Conservation (phyloP, 2,329 filamentous ascomycete species). For the Cercospora zeae-maydis region DNA sequence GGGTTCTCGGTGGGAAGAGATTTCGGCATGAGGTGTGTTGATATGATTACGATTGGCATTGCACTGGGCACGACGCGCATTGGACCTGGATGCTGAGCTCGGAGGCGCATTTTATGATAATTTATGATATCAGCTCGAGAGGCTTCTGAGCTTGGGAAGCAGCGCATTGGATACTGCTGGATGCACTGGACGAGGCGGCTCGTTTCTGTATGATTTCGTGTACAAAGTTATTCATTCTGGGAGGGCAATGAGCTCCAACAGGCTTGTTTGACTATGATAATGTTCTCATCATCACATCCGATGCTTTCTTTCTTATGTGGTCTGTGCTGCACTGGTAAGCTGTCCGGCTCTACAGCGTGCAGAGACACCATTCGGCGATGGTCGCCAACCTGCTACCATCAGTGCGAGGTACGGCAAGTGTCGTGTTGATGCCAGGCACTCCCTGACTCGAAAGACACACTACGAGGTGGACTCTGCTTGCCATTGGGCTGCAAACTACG, state of each 20-base stretch:
- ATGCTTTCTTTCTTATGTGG: background rate
- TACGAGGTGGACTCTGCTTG: background rate
- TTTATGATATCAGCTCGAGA: background rate
- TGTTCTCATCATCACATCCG: too few species aligned
- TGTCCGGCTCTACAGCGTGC: background rate
- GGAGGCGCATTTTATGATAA: background rate
- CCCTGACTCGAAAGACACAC: background rate
- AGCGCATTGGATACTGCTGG: too few species aligned
- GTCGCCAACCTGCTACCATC: background rate
- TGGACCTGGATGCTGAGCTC: background rate
- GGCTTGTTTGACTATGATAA: background rate
- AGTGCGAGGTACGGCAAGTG: background rate
- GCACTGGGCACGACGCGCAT: background rate
- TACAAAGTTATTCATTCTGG: background rate
- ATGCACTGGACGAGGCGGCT: background rate
- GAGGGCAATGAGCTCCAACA: background rate
- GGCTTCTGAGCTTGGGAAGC: background rate
- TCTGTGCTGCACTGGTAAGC: background rate
- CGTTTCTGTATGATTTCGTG: background rate
- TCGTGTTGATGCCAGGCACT: background rate
- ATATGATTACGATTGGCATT: background rate
- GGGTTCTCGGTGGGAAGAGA: background rate
- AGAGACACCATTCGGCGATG: background rate
- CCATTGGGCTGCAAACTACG: slow-evolving; percentile 2
- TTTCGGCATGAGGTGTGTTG: background rate